These are phyloP conservation scores for Sporisorium exsertum DNA, from an alignment of 1,284 basidiomycete species.

Conservation along the genomic window DNA sequence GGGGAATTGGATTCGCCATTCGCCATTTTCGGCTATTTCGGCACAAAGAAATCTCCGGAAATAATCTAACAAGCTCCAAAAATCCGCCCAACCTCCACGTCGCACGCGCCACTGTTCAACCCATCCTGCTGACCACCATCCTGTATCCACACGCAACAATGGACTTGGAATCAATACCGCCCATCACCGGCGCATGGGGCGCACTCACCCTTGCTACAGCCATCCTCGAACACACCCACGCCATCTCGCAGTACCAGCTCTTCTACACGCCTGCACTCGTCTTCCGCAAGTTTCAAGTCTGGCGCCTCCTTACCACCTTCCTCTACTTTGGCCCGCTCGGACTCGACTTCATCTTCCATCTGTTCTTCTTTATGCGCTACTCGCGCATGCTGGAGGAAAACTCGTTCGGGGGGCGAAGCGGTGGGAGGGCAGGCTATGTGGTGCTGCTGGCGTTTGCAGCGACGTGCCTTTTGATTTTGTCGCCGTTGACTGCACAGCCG, in stretches of 20 bases:
- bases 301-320: slow-evolving; percentile 90
- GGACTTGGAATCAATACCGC: slow-evolving; percentile 64
- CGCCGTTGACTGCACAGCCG: slow-evolving; percentile 69
- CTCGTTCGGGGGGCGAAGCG: slow-evolving; percentile 84
- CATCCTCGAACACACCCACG: slow-evolving; percentile 58
- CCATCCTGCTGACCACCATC: slow-evolving; percentile 4
- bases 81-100: slow-evolving; percentile 7
- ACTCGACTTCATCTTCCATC: slow-evolving; percentile 88
- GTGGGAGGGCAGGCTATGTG: slow-evolving; percentile 86
- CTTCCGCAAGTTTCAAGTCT: slow-evolving; percentile 74
- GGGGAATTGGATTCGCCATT: background rate
- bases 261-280: slow-evolving; percentile 63
- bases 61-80: background rate
- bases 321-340: slow-evolving; percentile 94
- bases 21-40: background rate
- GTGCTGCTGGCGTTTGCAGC: slow-evolving; percentile 87
- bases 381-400: slow-evolving; percentile 95
- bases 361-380: slow-evolving; percentile 99
- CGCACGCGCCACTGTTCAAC: background rate
- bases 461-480: slow-evolving; percentile 73
- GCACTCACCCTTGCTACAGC: slow-evolving; percentile 47
- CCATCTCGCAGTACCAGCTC: slow-evolving; percentile 60
- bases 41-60: background rate
- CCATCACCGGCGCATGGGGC: slow-evolving; percentile 62
- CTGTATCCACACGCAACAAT: slow-evolving; percentile 21